Conservation (phyloP, 495 filamentous ascomycete genomes). For the Parachaetomium inaequale region DNA sequence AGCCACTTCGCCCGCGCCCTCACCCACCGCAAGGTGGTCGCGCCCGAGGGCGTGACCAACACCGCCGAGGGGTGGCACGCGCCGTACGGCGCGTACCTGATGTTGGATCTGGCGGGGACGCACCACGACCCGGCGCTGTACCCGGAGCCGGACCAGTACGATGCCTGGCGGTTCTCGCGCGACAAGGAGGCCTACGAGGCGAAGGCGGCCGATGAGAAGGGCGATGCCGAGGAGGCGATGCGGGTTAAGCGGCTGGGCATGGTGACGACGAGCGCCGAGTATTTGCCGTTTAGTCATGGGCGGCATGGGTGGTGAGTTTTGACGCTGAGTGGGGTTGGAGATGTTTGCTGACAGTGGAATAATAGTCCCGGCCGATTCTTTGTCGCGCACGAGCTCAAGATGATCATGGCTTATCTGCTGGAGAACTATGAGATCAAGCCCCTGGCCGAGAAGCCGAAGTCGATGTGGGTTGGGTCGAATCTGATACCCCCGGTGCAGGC, state of each 20-base stretch:
- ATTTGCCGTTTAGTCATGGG: constrained; percentile 38
- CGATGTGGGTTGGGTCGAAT: constrained; percentile 32
- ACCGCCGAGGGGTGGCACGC: constrained; percentile 34
- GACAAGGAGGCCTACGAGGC: constrained; percentile 35
- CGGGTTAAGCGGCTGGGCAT: constrained; percentile 31
- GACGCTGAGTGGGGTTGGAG: neutral
- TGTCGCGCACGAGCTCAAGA: constrained; percentile 43
- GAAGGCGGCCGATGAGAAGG: constrained; percentile 10
- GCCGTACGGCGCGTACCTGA: constrained; percentile 31
- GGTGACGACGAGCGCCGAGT: constrained; percentile 37
- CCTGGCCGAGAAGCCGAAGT: constrained; percentile 25
- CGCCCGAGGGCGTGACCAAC: constrained; percentile 34
- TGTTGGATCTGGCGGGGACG: constrained; percentile 30
- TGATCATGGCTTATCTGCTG: constrained; percentile 38
- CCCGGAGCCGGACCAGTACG: constrained; percentile 32
- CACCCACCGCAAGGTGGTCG: constrained; percentile 37
- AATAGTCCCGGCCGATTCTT: constrained; percentile 45
- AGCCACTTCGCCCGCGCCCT: constrained; percentile 30
- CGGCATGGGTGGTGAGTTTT: constrained; percentile 37
- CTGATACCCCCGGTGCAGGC: constrained; percentile 30
- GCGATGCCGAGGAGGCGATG: constrained; percentile 27
- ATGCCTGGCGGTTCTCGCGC: constrained; percentile 34
- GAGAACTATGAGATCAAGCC: constrained; percentile 43
- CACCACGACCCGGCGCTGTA: constrained; percentile 37
- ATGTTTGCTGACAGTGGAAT: neutral